A percentile compares a stretch with the other conserved stretches of the same genome.
Conservation (phyloP, 1,284 basidiomycete genomes). For the Marasmius sp. region DNA sequence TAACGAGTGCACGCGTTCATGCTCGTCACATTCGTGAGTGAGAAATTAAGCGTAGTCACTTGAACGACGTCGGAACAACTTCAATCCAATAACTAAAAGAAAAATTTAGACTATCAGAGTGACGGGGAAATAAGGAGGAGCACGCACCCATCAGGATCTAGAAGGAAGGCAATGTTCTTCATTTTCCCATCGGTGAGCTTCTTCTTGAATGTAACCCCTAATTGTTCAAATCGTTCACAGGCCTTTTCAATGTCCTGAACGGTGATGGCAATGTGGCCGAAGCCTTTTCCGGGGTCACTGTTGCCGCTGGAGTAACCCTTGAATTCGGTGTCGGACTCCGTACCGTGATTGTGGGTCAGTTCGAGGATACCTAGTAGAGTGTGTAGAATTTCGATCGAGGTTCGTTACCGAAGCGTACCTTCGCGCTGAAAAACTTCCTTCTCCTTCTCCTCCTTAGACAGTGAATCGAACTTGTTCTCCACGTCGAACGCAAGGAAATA, state of each 20-base stretch:
- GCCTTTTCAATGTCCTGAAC: constrained; percentile 85
- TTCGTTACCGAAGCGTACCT: constrained; percentile 37
- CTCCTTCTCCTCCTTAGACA: constrained; percentile 49
- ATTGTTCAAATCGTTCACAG: constrained; percentile 80
- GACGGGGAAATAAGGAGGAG: neutral
- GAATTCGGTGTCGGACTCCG: constrained; percentile 78
- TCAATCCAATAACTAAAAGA: constrained; percentile 31
- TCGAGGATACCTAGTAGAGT: constrained; percentile 70
- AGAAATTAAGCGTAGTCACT: neutral
- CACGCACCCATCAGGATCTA: constrained; percentile 82
- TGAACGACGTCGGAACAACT: constrained; percentile 21
- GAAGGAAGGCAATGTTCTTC: constrained; percentile 84
- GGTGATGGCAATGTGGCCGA: constrained; percentile 86
- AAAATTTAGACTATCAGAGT: neutral
- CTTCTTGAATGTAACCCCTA: constrained; percentile 90
- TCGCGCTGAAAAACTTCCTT: constrained; percentile 57
- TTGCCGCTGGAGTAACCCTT: constrained; percentile 84
- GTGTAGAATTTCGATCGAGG: constrained; percentile 14
- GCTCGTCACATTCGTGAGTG: neutral
- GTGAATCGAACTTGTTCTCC: constrained; percentile 37
- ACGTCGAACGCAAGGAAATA: constrained; percentile 83
- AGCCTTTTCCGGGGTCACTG: constrained; percentile 74
- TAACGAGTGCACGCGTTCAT: no score
- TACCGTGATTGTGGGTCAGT: constrained; percentile 89
- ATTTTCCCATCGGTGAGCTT: constrained; percentile 84